These are phyloP conservation scores for Aspergillus neotritici DNA, from an alignment of 2,329 filamentous ascomycete genomes.

Conservation along the genomic window DNA sequence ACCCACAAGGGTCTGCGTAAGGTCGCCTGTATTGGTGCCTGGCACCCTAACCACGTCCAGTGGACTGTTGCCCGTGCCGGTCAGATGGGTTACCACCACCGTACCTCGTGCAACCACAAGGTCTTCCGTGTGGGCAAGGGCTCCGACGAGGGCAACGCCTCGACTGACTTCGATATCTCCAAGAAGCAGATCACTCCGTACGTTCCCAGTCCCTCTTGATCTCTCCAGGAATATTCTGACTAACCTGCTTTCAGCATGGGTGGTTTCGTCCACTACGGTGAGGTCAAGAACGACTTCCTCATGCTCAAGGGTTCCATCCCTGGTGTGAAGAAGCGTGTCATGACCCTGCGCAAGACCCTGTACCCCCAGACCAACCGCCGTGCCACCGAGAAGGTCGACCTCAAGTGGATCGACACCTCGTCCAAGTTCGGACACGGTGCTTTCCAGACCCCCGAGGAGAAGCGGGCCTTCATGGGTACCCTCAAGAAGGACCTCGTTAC, in stretches of 20 bases:
- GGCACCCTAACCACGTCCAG: constrained; percentile 99
- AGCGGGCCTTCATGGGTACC: constrained; percentile 93
- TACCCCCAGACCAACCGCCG: constrained; percentile 93
- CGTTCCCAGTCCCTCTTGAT: constrained; percentile 45
- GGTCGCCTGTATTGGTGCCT: constrained; percentile 99
- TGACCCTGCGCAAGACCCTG: constrained; percentile 98
- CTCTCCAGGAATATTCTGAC: constrained; percentile 24
- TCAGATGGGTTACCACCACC: constrained; percentile 99
- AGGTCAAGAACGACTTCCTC: constrained; percentile 98
- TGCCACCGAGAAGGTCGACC: constrained; percentile 96
- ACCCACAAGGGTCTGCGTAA: constrained; percentile 99
- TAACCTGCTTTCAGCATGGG: constrained; percentile 63
- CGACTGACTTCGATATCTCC: constrained; percentile 92
- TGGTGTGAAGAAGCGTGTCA: constrained; percentile 98
- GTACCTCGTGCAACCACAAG: constrained; percentile 99
- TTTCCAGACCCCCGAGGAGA: constrained; percentile 97
- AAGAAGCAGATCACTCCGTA: constrained; percentile 99
- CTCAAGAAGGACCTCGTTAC: constrained; percentile 93
- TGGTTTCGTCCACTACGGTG: constrained; percentile 98
- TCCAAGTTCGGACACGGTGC: constrained; percentile 99
- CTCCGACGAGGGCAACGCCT: constrained; percentile 81
- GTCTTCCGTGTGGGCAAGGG: constrained; percentile 97
- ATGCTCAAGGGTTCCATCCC: constrained; percentile 97
- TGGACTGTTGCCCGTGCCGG: constrained; percentile 99
- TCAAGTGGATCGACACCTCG: constrained; percentile 99